Evolutionary conservation across 2,329 filamentous ascomycete species (phyloP), one percentile per base, ranked within the genome.

Genomic region (Hypoxylon sp.): DNA sequence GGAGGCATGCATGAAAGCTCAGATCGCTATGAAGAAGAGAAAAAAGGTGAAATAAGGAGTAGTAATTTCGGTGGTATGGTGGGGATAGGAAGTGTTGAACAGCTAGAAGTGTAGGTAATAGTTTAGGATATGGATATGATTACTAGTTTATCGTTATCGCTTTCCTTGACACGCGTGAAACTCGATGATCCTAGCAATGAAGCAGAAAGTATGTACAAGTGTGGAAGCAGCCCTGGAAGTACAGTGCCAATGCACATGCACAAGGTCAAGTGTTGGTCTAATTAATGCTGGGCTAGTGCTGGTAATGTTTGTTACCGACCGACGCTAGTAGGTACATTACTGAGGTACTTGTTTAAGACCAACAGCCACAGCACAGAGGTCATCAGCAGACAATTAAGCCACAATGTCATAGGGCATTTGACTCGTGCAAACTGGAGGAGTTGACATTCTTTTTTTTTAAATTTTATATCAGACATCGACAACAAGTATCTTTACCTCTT

Each of bases 1-100:
- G 63, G 62, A 67, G 64, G 60, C 65, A 66, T 66, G 44, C 65
- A 67, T 43, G 52, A 60, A 57, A 60, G 31, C 23, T 44, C 25
- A 13, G 38, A 21, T 35, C 32, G 32, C 27, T 43, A 19, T 6
- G 23, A 11, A 49, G 38, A n/a, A n/a, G n/a, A n/a, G n/a, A n/a
- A n/a, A n/a, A n/a, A n/a, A n/a, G n/a, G 7, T 32, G 23, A 21
- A 47, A 41, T 25, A 21, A 30, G 38, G 19, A 29, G 27, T 23
- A 23, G 30, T 41, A 35, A 29, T 45, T 35, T 37, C 41, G 27
- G 20, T 52, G 13, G 43, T 11, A 9, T 35, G 35, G 50, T 45
- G 38, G 41, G 45, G 50, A 37, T 35, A 44, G 37, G 27, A 32
- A 35, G 30, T 42, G 17, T 30, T 30, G 8, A n/a, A n/a, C n/a